A percentile compares a stretch with the other conserved stretches of the same genome.
Conservation (phyloP, 148 eudicot species). For the Talinum fruticosum region DNA sequence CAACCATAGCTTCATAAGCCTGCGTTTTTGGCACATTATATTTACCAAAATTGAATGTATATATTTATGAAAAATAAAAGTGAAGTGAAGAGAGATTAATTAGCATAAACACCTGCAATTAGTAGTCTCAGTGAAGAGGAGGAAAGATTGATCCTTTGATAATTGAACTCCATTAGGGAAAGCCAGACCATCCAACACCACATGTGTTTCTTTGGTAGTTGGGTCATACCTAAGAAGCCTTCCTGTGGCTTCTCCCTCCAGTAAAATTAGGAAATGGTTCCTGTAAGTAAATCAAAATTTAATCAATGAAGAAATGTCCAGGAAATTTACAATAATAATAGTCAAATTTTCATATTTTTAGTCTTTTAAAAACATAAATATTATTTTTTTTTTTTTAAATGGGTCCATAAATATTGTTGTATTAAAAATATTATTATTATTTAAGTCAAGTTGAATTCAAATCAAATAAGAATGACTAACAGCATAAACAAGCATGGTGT, state of each 20-base stretch:
- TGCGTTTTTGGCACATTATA: constrained; percentile 2
- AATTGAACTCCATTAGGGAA: constrained; percentile 92
- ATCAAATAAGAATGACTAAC: no score
- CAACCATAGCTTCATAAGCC: constrained; percentile 68
- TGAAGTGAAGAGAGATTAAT: not conserved
- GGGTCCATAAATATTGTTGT: no score
- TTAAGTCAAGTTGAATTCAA: no score
- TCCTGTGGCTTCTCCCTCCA: constrained; percentile 91
- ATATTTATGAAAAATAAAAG: no score
- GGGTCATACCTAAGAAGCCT: constrained; percentile 88
- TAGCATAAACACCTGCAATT: constrained; percentile 67
- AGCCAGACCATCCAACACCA: constrained; percentile 68
- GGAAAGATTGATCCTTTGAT: constrained; percentile 71
- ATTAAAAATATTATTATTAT: no score
- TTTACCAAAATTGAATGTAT: no score
- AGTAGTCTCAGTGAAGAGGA: constrained; percentile 81
- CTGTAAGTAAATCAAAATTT: constrained; percentile 25
- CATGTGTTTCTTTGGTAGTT: constrained; percentile 63
- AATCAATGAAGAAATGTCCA: not conserved
- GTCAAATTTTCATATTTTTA: no score
- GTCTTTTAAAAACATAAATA: no score
- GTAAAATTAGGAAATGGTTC: constrained; percentile 69
- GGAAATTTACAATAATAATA: not conserved
- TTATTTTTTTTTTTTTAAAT: no score
- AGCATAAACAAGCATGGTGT: no score